Base-by-base conservation (phyloP, 2,329 filamentous ascomycete species). In the Orbilia oligospora region DNA sequence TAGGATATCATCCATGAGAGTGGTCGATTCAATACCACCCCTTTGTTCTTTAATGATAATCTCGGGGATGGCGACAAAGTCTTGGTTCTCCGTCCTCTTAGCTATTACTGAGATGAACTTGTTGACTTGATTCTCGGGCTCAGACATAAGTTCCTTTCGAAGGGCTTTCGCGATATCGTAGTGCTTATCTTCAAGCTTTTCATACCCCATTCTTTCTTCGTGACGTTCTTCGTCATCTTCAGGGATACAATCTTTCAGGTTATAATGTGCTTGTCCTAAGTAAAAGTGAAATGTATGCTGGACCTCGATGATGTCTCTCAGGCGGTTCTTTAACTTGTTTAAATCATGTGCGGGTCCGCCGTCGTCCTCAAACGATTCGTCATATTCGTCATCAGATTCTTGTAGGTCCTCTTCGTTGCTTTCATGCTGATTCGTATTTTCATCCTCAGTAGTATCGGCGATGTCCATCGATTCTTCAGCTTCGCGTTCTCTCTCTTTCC, bases 91-190 rank as follows among this genome's bases (percentile, higher is more conserved):
- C 0, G 87, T 87, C 80, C 87, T 90, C 9, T 85, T 85, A 10
- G 85, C 85, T n/a, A 97, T 86, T 48, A 85, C 87, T 0, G 84
- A 85, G 89, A 97, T 94, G 58, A 90, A 86, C 1, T 84, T 87
- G 76, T 89, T 88, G 0, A 90, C 91, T 81, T 89, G 92, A 22
- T 81, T 83, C 44, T 87, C 86, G 1, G 86, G 85, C 51, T 90
- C 88, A 5, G 83, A 83, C 68, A 81, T 78, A 24, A 81, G 77
- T 76, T 89, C 89, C 14, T 87, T 86, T 80, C 96, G 90, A 61
- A 97, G 87, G 2, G 84, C 82, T 82, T 97, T 97, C 0, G 96
- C 95, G 38, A 86, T 85, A 64, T 96, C 91, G 82, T 98, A 98
- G 5, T 88, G 88, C 3, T 72, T 30, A 5, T 72, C 56, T 18